These are phyloP conservation scores for Teunomyces cretensis DNA, from an alignment of 805 yeast species.

Conservation along the genomic window DNA sequence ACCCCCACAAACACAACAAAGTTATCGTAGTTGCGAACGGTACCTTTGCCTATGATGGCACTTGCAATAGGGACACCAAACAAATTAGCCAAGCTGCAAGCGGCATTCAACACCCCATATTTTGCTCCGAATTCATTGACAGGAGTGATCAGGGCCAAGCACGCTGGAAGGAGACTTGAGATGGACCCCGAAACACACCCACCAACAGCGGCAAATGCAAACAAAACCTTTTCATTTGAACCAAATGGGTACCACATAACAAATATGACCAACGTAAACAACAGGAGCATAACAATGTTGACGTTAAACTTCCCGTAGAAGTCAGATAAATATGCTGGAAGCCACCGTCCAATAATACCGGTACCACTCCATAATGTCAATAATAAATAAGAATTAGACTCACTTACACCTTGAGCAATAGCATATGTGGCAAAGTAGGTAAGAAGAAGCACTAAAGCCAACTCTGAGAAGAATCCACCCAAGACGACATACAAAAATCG, in stretches of 20 bases:
- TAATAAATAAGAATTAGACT: conserved; percentile 26
- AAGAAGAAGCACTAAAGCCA: conserved; percentile 26
- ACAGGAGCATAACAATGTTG: conserved; percentile 29
- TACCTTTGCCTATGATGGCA: conserved; percentile 28
- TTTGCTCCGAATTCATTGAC: conserved; percentile 37
- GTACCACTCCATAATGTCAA: conserved; percentile 30
- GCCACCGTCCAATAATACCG: conserved; percentile 31
- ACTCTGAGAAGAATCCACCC: conserved; percentile 33
- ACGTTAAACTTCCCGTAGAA: conserved; percentile 29
- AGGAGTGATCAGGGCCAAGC: conserved; percentile 21
- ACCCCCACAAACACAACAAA: conserved; percentile 33
- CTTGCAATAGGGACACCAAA: conserved; percentile 35
- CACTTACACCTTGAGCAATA: conserved; percentile 29
- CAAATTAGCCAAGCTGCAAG: conserved; percentile 31
- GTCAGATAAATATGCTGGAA: conserved; percentile 31
- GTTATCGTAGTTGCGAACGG: conserved; percentile 24
- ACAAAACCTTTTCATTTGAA: conserved; percentile 20
- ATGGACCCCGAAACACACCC: conserved; percentile 38
- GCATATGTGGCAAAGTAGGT: conserved; percentile 37
- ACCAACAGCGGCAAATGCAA: conserved; percentile 32
- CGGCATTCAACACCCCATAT: conserved; percentile 33
- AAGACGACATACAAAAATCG: conserved; percentile 24
- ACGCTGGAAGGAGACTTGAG: conserved; percentile 34
- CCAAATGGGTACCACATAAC: conserved; percentile 38
- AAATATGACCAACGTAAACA: conserved; percentile 24